Evolutionary conservation across 2,329 filamentous ascomycete genomes (phyloP).

Genomic region (Ceratocystis albifundus): DNA sequence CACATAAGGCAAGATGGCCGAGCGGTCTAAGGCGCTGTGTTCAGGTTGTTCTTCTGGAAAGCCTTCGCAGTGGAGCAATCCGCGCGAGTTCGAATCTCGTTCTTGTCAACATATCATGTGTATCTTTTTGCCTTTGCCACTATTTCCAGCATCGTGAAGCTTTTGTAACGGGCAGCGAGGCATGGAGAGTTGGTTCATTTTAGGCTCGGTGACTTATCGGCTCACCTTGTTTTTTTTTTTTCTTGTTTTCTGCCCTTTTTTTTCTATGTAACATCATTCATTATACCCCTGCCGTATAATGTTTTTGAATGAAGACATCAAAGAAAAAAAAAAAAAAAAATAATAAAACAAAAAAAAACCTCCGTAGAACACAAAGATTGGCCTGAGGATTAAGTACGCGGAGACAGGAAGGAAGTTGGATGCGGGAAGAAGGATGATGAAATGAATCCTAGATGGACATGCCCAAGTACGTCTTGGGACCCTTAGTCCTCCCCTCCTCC

Average conservation of each 20-base stretch:
- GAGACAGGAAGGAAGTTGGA: neutral
- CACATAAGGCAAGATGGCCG: too few species aligned
- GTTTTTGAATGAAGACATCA: neutral
- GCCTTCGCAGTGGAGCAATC: constrained; percentile 23
- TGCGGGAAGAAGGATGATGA: neutral
- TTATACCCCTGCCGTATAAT: neutral
- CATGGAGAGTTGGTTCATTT: neutral
- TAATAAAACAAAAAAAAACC: neutral
- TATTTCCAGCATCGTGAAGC: too few species aligned
- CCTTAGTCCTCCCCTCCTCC: too few species aligned
- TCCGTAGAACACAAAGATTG: neutral
- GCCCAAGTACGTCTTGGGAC: neutral
- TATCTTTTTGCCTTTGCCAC: neutral
- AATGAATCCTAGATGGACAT: neutral
- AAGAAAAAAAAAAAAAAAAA: neutral
- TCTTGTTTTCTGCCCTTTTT: neutral
- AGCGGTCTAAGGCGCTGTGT: too few species aligned
- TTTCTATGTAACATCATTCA: neutral
- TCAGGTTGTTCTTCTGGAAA: too few species aligned
- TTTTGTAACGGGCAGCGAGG: too few species aligned
- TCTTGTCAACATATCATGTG: constrained; percentile 27
- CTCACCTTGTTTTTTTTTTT: neutral
- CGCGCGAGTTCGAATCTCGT: constrained; percentile 26
- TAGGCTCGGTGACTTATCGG: too few species aligned
- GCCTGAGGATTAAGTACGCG: neutral